phyloP scores from a whole-genome alignment of 2,329 filamentous ascomycete genomes.

The Fusarium mangiferae region DNA sequence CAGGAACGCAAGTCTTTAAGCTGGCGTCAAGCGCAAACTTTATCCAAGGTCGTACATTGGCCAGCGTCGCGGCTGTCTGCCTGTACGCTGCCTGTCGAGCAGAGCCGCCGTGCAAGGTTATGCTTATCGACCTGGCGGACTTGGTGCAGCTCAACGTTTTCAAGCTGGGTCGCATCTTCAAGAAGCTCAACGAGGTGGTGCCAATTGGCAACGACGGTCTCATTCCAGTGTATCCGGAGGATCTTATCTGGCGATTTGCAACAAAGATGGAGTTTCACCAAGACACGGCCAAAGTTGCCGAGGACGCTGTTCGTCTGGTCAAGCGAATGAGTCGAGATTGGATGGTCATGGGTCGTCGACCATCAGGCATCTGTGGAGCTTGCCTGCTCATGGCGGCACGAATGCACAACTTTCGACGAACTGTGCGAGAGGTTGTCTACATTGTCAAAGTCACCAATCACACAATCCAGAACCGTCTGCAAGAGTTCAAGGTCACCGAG shows the following conservation, averaged over 20 bases:
- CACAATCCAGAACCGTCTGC: slow-evolving; percentile 89
- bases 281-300: slow-evolving; percentile 83
- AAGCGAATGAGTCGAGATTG: slow-evolving; percentile 96
- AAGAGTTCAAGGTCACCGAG: slow-evolving; percentile 90
- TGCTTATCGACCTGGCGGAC: slow-evolving; percentile 97
- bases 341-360: slow-evolving; percentile 94
- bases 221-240: slow-evolving; percentile 82
- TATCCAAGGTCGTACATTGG: slow-evolving; percentile 85
- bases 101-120: slow-evolving; percentile 80
- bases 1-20: slow-evolving; percentile 79
- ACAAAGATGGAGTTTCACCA: slow-evolving; percentile 90
- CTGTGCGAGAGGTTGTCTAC: slow-evolving; percentile 94
- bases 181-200: slow-evolving; percentile 78
- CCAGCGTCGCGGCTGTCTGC: slow-evolving; percentile 88
- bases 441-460: slow-evolving; percentile 96
- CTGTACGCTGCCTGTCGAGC: slow-evolving; percentile 89
- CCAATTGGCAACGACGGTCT: slow-evolving; percentile 74
- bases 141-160: slow-evolving; percentile 87
- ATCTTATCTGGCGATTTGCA: slow-evolving; percentile 91
- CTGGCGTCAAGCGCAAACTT: slow-evolving; percentile 80
- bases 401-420: slow-evolving; percentile 98
- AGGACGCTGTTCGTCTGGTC: slow-evolving; percentile 87
- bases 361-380: slow-evolving; percentile 92
- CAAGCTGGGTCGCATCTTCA: slow-evolving; percentile 89
- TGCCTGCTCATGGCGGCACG: slow-evolving; percentile 94